These are phyloP conservation scores for Coemansia sp. DNA, from an alignment of 192 early-diverging fungal genomes.

Conservation along the genomic window DNA sequence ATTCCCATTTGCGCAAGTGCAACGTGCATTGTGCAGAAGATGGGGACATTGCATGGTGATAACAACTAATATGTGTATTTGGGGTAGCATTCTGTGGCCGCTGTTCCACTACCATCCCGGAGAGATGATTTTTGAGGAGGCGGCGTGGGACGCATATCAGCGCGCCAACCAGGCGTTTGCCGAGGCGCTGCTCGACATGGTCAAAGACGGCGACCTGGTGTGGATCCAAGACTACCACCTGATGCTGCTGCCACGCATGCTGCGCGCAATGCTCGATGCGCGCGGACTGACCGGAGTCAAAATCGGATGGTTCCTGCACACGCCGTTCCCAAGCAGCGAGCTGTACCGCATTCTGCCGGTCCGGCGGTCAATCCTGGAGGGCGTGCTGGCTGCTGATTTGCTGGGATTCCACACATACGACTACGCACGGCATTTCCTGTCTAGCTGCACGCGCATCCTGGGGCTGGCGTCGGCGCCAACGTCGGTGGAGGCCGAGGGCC, in stretches of 20 bases:
- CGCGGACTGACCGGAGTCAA: conserved; percentile 70
- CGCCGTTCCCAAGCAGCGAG: conserved; percentile 95
- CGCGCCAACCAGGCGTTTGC: conserved; percentile 92
- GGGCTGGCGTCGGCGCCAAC: conserved; percentile 92
- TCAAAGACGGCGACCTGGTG: conserved; percentile 85
- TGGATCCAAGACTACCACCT: conserved; percentile 98
- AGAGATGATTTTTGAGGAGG: conserved; percentile 95
- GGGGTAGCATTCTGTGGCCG: conserved; percentile 91
- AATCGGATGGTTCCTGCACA: conserved; percentile 98
- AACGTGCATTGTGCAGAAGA: neutral
- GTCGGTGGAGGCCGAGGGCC: conserved; percentile 89
- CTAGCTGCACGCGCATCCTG: conserved; percentile 94
- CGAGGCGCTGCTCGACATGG: conserved; percentile 78
- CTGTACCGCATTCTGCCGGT: conserved; percentile 97
- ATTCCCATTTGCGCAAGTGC: neutral
- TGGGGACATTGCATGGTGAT: neutral
- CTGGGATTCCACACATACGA: conserved; percentile 99
- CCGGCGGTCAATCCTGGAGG: conserved; percentile 87
- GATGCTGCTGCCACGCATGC: conserved; percentile 89
- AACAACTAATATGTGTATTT: neutral
- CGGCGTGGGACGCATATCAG: conserved; percentile 94
- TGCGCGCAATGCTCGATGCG: conserved; percentile 64
- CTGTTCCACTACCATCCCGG: conserved; percentile 99
- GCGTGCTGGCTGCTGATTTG: conserved; percentile 89
- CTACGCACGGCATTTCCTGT: conserved; percentile 97